These are phyloP conservation scores for Thermochaetoides dissita DNA, from an alignment of 2,329 filamentous ascomycete species.

Conservation along the genomic window DNA sequence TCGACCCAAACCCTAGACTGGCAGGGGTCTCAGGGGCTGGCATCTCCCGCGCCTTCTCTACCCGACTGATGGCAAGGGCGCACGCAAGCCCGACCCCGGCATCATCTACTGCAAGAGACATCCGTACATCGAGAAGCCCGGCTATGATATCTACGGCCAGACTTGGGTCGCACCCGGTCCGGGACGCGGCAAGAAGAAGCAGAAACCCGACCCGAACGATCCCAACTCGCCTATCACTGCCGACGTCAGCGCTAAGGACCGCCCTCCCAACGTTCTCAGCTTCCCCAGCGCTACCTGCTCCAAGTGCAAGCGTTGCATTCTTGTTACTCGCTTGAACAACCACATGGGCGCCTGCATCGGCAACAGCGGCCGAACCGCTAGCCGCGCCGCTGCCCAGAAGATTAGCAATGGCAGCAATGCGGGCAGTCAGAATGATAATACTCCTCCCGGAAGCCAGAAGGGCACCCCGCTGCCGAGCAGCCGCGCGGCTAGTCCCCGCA, in stretches of 20 bases:
- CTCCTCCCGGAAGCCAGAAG: conserved; percentile 49
- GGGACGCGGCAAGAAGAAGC: conserved; percentile 63
- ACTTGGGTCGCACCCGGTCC: conserved; percentile 61
- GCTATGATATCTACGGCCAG: conserved; percentile 71
- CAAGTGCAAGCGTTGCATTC: conserved; percentile 52
- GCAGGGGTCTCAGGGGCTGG: no score
- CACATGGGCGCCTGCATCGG: conserved; percentile 57
- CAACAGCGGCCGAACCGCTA: conserved; percentile 49
- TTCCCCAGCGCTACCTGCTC: conserved; percentile 54
- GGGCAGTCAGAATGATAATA: conserved; percentile 37
- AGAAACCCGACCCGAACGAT: conserved; percentile 32
- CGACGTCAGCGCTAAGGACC: conserved; percentile 32
- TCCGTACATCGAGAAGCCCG: conserved; percentile 61
- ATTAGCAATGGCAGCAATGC: conserved; percentile 40
- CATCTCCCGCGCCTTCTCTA: conserved; percentile 60
- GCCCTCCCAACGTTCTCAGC: conserved; percentile 46
- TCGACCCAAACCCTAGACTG: no score
- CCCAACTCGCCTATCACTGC: conserved; percentile 26
- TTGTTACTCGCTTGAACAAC: conserved; percentile 51
- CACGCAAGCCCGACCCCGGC: conserved; percentile 49
- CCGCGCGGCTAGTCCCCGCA: conserved; percentile 39
- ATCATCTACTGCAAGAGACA: conserved; percentile 67
- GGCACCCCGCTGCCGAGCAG: conserved; percentile 44
- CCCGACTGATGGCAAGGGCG: conserved; percentile 56
- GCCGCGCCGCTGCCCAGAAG: conserved; percentile 47